Conservation (phyloP, 2,329 filamentous ascomycete genomes). For the Rhinocladiella similis region DNA sequence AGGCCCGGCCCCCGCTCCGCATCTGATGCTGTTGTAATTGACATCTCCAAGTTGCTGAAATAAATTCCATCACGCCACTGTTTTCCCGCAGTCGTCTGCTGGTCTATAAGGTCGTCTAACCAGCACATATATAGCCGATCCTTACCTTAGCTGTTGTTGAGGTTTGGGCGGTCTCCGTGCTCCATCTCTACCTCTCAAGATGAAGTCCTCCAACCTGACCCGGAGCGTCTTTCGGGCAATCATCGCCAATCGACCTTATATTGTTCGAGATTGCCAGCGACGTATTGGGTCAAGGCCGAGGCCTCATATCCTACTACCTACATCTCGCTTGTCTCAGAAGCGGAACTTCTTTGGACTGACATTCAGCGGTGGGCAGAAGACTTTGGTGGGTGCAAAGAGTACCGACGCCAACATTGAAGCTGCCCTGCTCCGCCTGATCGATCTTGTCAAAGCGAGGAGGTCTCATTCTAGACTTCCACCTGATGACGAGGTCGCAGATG, state of each 20-base stretch:
- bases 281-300: constrained; percentile 1
- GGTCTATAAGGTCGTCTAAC: too few species aligned
- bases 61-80: too few species aligned
- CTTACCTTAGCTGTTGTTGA: too few species aligned
- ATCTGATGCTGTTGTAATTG: too few species aligned
- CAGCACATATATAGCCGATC: too few species aligned
- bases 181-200: constrained; percentile 22
- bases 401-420: constrained; percentile 25
- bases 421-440: constrained; percentile 51
- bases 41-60: too few species aligned
- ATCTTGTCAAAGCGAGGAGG: constrained; percentile 63
- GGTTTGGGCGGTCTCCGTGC: too few species aligned
- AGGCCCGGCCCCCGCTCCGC: too few species aligned
- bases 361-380: constrained; percentile 6
- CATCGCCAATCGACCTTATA: constrained; percentile 45
- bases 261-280: constrained; percentile 16
- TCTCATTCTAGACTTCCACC: constrained; percentile 66
- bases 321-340: constrained; percentile 11
- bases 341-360: constrained; percentile 24
- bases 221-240: constrained; percentile 47
- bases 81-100: too few species aligned
- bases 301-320: background rate
- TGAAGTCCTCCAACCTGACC: constrained; percentile 45
- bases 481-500: constrained; percentile 62
- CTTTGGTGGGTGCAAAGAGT: constrained; percentile 21